Evolutionary conservation across 2,329 filamentous ascomycete species (phyloP).

Genomic region (Lojkania enalia): DNA sequence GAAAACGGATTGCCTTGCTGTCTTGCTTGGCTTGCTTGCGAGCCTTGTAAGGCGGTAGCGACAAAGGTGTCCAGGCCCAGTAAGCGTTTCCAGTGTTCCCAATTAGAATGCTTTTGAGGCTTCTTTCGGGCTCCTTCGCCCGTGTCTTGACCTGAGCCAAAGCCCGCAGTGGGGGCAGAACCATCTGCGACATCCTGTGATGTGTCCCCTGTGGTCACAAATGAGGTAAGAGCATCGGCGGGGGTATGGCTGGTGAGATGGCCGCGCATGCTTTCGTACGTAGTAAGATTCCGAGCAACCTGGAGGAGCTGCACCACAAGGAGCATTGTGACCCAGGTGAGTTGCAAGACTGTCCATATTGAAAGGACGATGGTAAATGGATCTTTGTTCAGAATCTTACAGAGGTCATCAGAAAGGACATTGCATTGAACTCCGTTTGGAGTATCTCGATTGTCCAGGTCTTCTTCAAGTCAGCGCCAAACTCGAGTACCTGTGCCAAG

Average conservation of each 20-base stretch:
- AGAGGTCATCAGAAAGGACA: slow-evolving; percentile 74
- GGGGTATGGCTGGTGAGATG: slow-evolving; percentile 63
- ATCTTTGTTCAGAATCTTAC: slow-evolving; percentile 76
- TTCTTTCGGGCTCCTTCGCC: slow-evolving; percentile 41
- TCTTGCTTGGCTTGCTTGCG: slow-evolving; percentile 51
- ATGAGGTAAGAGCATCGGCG: slow-evolving; percentile 67
- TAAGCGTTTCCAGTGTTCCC: slow-evolving; percentile 79
- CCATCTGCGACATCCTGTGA: slow-evolving; percentile 58
- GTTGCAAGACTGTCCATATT: slow-evolving; percentile 79
- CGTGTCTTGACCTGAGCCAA: slow-evolving; percentile 62
- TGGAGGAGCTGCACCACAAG: slow-evolving; percentile 92
- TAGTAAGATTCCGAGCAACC: slow-evolving; percentile 89
- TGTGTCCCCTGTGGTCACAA: slow-evolving; percentile 72
- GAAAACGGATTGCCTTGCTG: slow-evolving; percentile 79
- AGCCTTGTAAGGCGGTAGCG: slow-evolving; percentile 80
- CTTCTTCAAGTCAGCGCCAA: slow-evolving; percentile 51
- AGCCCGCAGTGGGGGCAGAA: slow-evolving; percentile 53
- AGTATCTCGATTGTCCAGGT: slow-evolving; percentile 64
- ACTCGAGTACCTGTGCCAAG: too few species aligned
- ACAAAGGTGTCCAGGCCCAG: slow-evolving; percentile 93
- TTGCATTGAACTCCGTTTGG: slow-evolving; percentile 64
- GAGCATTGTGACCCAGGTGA: slow-evolving; percentile 97
- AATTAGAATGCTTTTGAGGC: slow-evolving; percentile 66
- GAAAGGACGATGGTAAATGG: slow-evolving; percentile 79
- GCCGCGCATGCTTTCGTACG: slow-evolving; percentile 93